Conservation (phyloP, 148 eudicot genomes). For the Nepenthes gracilis region DNA sequence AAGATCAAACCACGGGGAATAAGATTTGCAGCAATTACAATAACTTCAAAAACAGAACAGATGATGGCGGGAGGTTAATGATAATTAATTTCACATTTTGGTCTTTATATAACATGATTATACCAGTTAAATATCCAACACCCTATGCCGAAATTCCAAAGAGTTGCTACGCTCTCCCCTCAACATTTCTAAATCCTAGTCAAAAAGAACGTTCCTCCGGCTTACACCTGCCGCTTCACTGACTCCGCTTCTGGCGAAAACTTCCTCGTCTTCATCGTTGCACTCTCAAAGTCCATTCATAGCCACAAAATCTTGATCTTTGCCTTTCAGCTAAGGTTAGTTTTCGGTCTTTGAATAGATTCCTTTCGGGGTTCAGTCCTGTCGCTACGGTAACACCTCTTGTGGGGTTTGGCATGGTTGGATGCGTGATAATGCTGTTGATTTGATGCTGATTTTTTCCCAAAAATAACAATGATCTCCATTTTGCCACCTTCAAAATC, state of each 20-base stretch:
- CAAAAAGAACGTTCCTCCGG: conserved; percentile 43
- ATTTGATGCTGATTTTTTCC: conserved; percentile 34
- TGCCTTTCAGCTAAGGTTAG: conserved; percentile 22
- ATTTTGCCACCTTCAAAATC: conserved; percentile 36
- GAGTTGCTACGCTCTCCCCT: conserved; percentile 28
- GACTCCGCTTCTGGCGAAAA: conserved; percentile 26
- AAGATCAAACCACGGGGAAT: too few species aligned
- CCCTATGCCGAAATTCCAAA: conserved; percentile 59
- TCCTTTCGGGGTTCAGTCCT: conserved; percentile 44
- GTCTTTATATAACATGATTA: too few species aligned
- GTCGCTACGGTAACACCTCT: conserved; percentile 58
- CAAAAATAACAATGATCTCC: conserved; percentile 13
- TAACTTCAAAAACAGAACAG: too few species aligned
- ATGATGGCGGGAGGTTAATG: too few species aligned
- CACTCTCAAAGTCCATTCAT: conserved; percentile 48
- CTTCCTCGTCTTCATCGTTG: conserved; percentile 70
- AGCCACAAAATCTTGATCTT: conserved; percentile 54
- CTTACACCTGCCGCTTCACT: conserved; percentile 44
- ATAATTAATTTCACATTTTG: too few species aligned
- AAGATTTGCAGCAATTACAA: too few species aligned
- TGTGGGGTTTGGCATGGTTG: conserved; percentile 56
- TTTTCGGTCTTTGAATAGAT: too few species aligned
- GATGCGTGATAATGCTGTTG: conserved; percentile 27
- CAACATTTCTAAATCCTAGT: conserved; percentile 42
- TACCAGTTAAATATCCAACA: too few species aligned